phyloP scores from a whole-genome alignment of 805 yeast species.

The Yueomyces sinensis region DNA sequence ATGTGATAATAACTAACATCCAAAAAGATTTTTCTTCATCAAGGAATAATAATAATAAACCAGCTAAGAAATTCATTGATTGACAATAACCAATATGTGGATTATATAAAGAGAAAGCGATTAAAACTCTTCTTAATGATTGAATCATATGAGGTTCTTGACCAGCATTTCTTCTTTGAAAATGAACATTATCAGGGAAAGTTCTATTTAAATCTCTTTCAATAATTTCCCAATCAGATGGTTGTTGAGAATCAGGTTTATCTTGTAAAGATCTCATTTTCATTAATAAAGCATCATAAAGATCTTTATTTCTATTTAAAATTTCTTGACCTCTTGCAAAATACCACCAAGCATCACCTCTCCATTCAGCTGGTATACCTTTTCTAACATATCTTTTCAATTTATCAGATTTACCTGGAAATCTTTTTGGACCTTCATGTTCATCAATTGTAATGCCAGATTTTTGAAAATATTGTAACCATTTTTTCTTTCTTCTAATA shows the following conservation, averaged over 20 bases:
- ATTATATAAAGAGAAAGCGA: constrained; percentile 72
- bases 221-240: constrained; percentile 69
- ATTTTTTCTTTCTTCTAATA: constrained; percentile 55
- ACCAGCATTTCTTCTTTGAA: constrained; percentile 32
- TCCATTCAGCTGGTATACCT: constrained; percentile 95
- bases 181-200: constrained; percentile 84
- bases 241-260: constrained; percentile 3
- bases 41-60: constrained; percentile 69
- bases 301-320: constrained; percentile 54
- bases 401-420: constrained; percentile 69
- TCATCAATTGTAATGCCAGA: constrained; percentile 44
- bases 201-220: constrained; percentile 91
- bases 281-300: constrained; percentile 54
- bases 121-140: constrained; percentile 65
- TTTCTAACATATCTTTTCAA: constrained; percentile 71
- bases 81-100: constrained; percentile 95
- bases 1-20: constrained; percentile 89
- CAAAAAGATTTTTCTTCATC: constrained; percentile 87
- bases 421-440: constrained; percentile 45
- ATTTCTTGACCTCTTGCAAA: constrained; percentile 78
- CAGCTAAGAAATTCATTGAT: constrained; percentile 85
- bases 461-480: constrained; percentile 55
- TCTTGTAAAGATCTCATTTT: constrained; percentile 32
- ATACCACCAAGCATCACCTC: constrained; percentile 95
- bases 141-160: constrained; percentile 54